Evolutionary conservation across 192 early-diverging fungal genomes (phyloP), one percentile per base, ranked within the genome.

Genomic region (Backusella mclennaniae): DNA sequence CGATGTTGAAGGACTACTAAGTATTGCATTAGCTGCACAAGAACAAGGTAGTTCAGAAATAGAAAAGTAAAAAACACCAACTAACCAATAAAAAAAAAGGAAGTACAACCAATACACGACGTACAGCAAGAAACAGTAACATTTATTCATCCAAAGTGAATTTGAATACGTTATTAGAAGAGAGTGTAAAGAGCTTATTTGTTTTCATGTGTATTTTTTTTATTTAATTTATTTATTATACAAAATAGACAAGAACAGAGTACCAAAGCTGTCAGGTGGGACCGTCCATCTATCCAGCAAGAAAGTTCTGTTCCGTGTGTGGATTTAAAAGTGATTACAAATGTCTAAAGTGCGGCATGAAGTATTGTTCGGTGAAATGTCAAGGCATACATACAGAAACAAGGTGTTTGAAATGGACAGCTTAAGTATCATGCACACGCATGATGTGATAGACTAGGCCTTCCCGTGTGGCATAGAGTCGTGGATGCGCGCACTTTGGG

Each of bases 301-400:
- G 91, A 21, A 79, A 84, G 31, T 92, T 92, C 82, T 92, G 91
- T 73, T 89, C 90, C 0, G 86, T 92, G 0, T 92, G 91, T 71
- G 90, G 91, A 6, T 92, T 88, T 76, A 78, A 77, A 66, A 89
- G 91, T 8, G 69, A 78, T 0, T 92, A 92, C 72, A 85, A 84
- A 11, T 92, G 91, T 71, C 78, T 85, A 21, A 82, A 86, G 41
- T 92, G 91, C 52, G 91, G 91, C 17, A 88, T 92, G 86, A 81
- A 87, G 14, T 92, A 90, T 39, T 92, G 91, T 69, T 90, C 87
- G 42, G 78, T 90, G 9, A 67, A 81, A 44, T 92, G 91, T 73
- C 82, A 86, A 68, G 78, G 81, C 8, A 86, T 89, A 1, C 91
- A 92, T 67, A 66, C 84, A 17, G 90, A 91, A 53, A 92, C 91